Conservation (phyloP, 345 rosid genomes). For the Pistacia integerrima region DNA sequence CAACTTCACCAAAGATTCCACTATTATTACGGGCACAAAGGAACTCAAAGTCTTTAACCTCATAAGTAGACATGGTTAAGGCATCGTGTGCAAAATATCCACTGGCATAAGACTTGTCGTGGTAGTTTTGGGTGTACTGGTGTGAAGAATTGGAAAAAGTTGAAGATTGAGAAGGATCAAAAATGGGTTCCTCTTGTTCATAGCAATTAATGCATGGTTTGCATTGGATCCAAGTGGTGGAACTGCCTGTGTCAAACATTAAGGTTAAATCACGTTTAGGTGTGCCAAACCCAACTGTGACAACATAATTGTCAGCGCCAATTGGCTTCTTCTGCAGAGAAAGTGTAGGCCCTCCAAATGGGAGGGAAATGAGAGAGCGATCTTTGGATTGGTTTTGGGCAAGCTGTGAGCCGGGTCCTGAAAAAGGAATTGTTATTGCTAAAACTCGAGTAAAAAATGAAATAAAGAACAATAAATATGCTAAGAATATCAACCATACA, state of each 20-base stretch:
- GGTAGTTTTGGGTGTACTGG: neutral
- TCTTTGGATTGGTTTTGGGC: slow-evolving; percentile 22
- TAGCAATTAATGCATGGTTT: neutral
- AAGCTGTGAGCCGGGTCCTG: slow-evolving; percentile 22
- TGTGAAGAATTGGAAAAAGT: slow-evolving; percentile 14
- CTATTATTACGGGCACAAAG: slow-evolving; percentile 20
- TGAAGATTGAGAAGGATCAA: slow-evolving; percentile 17
- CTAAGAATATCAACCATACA: too few species aligned
- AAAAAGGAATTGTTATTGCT: neutral
- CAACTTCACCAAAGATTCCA: neutral
- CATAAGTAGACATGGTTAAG: neutral
- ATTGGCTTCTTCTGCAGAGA: neutral
- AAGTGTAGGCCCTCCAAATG: too few species aligned
- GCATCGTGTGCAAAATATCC: slow-evolving; percentile 20
- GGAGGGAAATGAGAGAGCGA: neutral
- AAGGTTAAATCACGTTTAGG: slow-evolving; percentile 13
- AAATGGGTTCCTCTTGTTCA: neutral
- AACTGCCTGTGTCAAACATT: slow-evolving; percentile 31
- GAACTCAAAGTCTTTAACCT: slow-evolving; percentile 2
- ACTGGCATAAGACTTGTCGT: neutral
- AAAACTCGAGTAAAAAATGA: too few species aligned
- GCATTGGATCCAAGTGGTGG: slow-evolving; percentile 29
- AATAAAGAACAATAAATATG: too few species aligned
- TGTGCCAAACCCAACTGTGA: slow-evolving; percentile 28
- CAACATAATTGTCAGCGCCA: neutral